Evolutionary conservation across 352 stramenopile genomes (phyloP).

Genomic region (Globisporangium polare): DNA sequence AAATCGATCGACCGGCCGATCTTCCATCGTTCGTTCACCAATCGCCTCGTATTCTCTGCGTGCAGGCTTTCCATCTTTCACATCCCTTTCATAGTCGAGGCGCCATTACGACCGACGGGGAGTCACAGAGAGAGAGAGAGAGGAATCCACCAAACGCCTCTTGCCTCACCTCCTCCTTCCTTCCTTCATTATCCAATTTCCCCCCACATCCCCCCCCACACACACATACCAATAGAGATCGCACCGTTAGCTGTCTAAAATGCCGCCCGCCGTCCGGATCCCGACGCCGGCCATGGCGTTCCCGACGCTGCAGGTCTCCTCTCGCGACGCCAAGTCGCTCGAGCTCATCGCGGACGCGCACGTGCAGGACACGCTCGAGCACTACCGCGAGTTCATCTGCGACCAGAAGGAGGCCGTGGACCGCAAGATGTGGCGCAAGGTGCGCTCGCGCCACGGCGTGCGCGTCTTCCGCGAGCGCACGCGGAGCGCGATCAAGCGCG

Average conservation of each 20-base stretch:
- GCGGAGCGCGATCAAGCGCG: constrained; percentile 2
- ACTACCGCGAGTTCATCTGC: constrained; percentile 9
- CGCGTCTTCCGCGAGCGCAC: constrained; percentile 3
- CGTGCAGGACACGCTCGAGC: constrained; percentile 11
- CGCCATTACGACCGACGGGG: too few relatives aligned
- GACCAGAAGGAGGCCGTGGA: constrained; percentile 15
- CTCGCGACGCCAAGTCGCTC: constrained; percentile 10
- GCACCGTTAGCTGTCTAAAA: neutral
- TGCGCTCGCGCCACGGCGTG: constrained; percentile 4
- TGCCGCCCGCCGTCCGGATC: neutral
- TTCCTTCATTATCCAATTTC: neutral
- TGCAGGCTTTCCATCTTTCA: too few relatives aligned
- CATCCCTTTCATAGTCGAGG: too few relatives aligned
- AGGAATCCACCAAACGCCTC: too few relatives aligned
- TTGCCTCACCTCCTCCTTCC: too few relatives aligned
- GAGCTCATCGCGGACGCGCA: constrained; percentile 7
- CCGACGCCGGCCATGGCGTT: constrained; percentile 10
- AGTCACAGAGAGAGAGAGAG: too few relatives aligned
- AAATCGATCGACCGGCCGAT: too few relatives aligned
- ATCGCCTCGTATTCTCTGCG: too few relatives aligned
- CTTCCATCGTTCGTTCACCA: too few relatives aligned
- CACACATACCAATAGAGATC: neutral
- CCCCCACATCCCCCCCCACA: too few relatives aligned
- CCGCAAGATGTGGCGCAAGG: constrained; percentile 6
- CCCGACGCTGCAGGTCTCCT: constrained; percentile 4